Conservation (phyloP, 495 filamentous ascomycete genomes). For the Rostrohypoxylon terebratum region DNA sequence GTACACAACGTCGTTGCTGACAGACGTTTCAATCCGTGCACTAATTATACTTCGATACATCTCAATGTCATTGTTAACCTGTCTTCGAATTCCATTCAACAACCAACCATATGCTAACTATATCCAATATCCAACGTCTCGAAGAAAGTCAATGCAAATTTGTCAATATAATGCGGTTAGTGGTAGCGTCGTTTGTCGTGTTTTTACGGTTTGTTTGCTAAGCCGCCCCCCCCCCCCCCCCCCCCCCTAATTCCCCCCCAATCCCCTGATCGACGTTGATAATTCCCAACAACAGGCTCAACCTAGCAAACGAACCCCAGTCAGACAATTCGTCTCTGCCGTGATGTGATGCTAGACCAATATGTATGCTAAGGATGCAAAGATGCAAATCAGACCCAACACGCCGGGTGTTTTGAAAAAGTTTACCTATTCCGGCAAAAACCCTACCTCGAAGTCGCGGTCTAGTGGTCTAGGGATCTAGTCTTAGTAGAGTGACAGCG, state of each 20-base stretch:
- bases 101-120: background rate
- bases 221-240: background rate
- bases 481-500: conserved; percentile 14
- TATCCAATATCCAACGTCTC: conserved; percentile 1
- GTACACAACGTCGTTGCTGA: conserved; percentile 16
- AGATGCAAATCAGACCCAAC: conserved; percentile 5
- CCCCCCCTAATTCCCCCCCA: background rate
- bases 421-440: conserved; percentile 34
- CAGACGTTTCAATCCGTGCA: conserved; percentile 23
- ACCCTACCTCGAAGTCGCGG: conserved; percentile 5
- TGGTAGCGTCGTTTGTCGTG: too few species aligned
- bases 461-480: background rate
- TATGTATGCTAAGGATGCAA: background rate
- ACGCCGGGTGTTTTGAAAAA: conserved; percentile 26
- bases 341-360: background rate
- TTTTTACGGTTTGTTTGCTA: background rate
- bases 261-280: conserved; percentile 18
- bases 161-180: conserved; percentile 3
- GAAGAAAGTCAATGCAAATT: conserved; percentile 7
- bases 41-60: conserved; percentile 31
- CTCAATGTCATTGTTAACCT: conserved; percentile 15
- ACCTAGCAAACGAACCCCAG: background rate
- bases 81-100: background rate
- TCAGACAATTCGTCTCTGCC: conserved; percentile 6
- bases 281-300: conserved; percentile 5